Evolutionary conservation across 2,329 filamentous ascomycete genomes (phyloP), one percentile per base, ranked within the genome.

Genomic region (Alternaria metachromatica): DNA sequence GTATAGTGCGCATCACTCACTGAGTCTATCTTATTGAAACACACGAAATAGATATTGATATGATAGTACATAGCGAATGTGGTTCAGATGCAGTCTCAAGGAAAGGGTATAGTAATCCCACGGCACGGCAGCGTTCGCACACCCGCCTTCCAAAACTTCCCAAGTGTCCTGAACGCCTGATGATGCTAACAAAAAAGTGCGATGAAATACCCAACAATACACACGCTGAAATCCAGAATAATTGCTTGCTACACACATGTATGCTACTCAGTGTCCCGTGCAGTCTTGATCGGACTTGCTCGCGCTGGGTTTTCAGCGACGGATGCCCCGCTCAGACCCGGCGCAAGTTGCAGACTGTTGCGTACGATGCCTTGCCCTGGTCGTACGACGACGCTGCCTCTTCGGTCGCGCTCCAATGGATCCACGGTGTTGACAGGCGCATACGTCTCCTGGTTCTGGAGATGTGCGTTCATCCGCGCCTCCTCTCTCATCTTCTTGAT

Each of bases 401-500:
- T 60, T 20, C 70, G 44, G n/a, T 66, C 68, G 4, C 65, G 66
- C 37, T 79, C 59, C 23, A 62, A 76, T 7, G 77, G 71, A 67
- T 80, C 76, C 28, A 65, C 67, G 2, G 70, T 75, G 12, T 71
- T 70, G 33, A 81, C 74, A 10, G 79, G 79, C 49, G 76, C 76
- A 58, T 81, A 81, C 21, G 77, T 76, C 25, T 79, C 78, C 62
- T 82, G 76, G 3, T 75, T 77, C 37, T 77, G 72, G 25, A 81
- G 62, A 58, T 84, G 82, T 20, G 79, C 82, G 55, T 84, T 82
- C 68, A 83, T 81, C 20, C 80, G 79, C 2, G 94, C 93, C 12
- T 97, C 92, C 58, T 87, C 82, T 50, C 92, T 87, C 96, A 99
- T 97, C 80, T 92, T 93, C 53, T 84, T 86, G 67, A 98, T 93